Conservation (phyloP, 768 basidiomycete genomes). For the Naganishia vaughanmartiniae region DNA sequence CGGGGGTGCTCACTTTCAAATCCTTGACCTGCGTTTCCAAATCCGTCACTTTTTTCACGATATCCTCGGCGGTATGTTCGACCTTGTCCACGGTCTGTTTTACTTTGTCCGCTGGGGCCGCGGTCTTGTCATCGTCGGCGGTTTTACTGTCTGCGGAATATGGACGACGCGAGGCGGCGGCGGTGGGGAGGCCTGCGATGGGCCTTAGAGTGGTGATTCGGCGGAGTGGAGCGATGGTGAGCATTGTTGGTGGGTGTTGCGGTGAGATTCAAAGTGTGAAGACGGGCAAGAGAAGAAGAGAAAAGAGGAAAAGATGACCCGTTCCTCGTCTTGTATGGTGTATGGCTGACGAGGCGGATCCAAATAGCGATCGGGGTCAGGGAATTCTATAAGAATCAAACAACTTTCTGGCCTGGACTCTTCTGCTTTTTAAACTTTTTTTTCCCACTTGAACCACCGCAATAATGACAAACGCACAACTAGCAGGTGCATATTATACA, state of each 20-base stretch:
- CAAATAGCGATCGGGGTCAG: background rate
- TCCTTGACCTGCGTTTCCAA: conserved; percentile 54
- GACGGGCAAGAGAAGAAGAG: background rate
- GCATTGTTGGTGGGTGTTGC: background rate
- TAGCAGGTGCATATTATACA: conserved; percentile 1
- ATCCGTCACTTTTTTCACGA: conserved; percentile 41
- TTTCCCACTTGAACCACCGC: too few relatives aligned
- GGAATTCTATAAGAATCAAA: background rate
- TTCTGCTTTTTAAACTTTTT: too few relatives aligned
- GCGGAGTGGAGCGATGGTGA: conserved; percentile 1
- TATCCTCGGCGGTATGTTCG: conserved; percentile 36
- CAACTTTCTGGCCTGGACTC: background rate
- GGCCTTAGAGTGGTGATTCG: background rate
- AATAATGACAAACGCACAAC: conserved; percentile 16
- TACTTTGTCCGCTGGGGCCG: conserved; percentile 4
- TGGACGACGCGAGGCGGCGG: background rate
- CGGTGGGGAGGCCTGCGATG: background rate
- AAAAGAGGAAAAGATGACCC: background rate
- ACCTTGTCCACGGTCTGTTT: conserved; percentile 32
- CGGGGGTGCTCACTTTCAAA: conserved; percentile 68
- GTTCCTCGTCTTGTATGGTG: background rate
- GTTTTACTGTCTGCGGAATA: background rate
- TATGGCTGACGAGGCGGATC: conserved; percentile 9
- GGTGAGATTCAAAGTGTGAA: background rate
- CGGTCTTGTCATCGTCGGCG: background rate